Percentiles rank a stretch among this genome's conserved stretches.
phyloP scores from a whole-genome alignment of 2,329 filamentous ascomycete species.

The Rhinocladiella similis region DNA sequence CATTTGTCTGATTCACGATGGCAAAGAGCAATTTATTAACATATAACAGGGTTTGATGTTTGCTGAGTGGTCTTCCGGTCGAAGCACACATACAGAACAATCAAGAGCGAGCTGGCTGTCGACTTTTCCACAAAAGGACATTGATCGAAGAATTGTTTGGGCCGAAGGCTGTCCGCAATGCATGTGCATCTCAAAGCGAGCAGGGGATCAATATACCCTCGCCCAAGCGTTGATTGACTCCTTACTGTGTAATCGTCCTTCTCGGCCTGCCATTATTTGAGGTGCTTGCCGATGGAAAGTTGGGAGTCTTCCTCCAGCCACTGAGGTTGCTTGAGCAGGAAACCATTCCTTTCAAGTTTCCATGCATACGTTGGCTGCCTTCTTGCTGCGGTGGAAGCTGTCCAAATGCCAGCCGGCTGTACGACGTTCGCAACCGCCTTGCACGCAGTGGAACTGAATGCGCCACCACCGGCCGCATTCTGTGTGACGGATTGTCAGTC shows the following conservation, averaged over 20 bases:
- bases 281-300: not conserved
- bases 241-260: not conserved
- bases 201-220: not conserved
- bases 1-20: not conserved
- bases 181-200: not conserved
- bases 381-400: constrained; percentile 19
- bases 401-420: constrained; percentile 21
- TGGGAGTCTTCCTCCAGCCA: not conserved
- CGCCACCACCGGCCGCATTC: not conserved
- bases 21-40: not conserved
- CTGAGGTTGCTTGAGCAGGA: constrained; percentile 7
- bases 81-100: constrained; percentile 16
- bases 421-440: constrained; percentile 7
- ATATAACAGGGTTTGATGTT: constrained; percentile 15
- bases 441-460: constrained; percentile 5
- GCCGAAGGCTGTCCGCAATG: not conserved
- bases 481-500: constrained; percentile 6
- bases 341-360: constrained; percentile 5
- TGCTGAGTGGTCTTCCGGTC: constrained; percentile 16
- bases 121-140: no score
- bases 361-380: constrained; percentile 10
- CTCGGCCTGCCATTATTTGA: not conserved
- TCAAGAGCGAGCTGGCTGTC: constrained; percentile 1
- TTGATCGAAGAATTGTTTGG: not conserved
- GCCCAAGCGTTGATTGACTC: not conserved